Percentiles rank a stretch among this genome's conserved stretches.
These are phyloP conservation scores for Ascochyta lentis DNA, from an alignment of 2,329 filamentous ascomycete species.

Conservation along the genomic window DNA sequence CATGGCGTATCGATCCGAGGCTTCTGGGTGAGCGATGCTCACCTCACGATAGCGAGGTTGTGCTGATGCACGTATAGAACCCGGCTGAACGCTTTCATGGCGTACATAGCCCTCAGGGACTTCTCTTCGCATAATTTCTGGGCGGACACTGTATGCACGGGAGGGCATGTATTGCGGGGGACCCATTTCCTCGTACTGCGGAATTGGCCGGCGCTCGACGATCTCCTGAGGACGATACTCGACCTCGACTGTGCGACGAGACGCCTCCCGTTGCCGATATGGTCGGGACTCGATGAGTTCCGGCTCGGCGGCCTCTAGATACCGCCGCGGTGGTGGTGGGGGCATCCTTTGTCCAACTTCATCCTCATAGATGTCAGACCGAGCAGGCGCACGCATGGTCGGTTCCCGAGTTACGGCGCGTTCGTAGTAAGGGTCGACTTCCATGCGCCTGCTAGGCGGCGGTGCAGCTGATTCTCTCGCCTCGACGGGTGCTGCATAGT, in stretches of 20 bases:
- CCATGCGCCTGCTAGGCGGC: slow-evolving; percentile 56
- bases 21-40: slow-evolving; percentile 50
- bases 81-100: slow-evolving; percentile 52
- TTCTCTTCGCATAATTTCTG: slow-evolving; percentile 46
- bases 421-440: slow-evolving; percentile 70
- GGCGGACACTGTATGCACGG: slow-evolving; percentile 50
- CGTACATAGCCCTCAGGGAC: slow-evolving; percentile 43
- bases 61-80: slow-evolving; percentile 38
- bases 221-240: slow-evolving; percentile 39
- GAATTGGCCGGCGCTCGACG: slow-evolving; percentile 35
- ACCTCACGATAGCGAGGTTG: slow-evolving; percentile 48
- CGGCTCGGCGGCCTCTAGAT: slow-evolving; percentile 68
- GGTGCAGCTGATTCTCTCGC: slow-evolving; percentile 63
- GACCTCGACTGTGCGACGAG: slow-evolving; percentile 55
- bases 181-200: slow-evolving; percentile 48
- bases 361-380: slow-evolving; percentile 58
- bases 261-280: slow-evolving; percentile 66
- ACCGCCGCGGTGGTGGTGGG: slow-evolving; percentile 58
- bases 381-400: slow-evolving; percentile 57
- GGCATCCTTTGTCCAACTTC: slow-evolving; percentile 48
- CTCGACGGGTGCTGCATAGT: slow-evolving; percentile 63
- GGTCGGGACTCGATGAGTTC: slow-evolving; percentile 60
- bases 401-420: slow-evolving; percentile 62
- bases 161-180: slow-evolving; percentile 42
- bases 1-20: slow-evolving; percentile 42